Conservation (phyloP, 2,329 filamentous ascomycete species). For the Colletotrichum costaricense region DNA sequence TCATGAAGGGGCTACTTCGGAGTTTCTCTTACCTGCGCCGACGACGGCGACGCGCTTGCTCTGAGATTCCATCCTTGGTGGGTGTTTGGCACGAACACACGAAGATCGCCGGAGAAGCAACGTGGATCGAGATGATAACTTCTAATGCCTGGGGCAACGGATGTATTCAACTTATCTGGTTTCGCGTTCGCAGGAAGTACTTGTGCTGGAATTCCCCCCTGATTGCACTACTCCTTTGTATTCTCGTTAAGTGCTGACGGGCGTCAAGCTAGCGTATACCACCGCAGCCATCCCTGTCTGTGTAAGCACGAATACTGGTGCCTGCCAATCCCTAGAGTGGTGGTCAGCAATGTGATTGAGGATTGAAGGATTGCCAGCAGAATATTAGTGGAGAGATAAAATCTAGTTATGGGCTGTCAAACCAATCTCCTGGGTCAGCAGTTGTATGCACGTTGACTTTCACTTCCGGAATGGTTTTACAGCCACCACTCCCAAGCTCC, state of each 20-base stretch:
- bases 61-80: background rate
- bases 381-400: background rate
- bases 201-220: too few relatives aligned
- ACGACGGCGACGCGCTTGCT: slow-evolving; percentile 39
- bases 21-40: slow-evolving; percentile 37
- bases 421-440: background rate
- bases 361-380: background rate
- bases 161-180: background rate
- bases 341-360: background rate
- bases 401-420: background rate
- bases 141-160: background rate
- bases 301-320: background rate
- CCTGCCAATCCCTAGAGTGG: background rate
- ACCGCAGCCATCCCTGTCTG: too few relatives aligned
- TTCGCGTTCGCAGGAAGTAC: background rate
- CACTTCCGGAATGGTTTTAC: too few relatives aligned
- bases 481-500: too few relatives aligned
- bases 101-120: background rate
- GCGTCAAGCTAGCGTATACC: too few relatives aligned
- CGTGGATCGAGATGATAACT: too few relatives aligned
- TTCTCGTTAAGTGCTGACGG: background rate
- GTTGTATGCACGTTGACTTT: background rate
- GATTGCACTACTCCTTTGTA: background rate
- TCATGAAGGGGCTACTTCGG: background rate
- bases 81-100: background rate